Base-by-base conservation (phyloP, 2,329 filamentous ascomycete species). In the Alternaria incomplexa region DNA sequence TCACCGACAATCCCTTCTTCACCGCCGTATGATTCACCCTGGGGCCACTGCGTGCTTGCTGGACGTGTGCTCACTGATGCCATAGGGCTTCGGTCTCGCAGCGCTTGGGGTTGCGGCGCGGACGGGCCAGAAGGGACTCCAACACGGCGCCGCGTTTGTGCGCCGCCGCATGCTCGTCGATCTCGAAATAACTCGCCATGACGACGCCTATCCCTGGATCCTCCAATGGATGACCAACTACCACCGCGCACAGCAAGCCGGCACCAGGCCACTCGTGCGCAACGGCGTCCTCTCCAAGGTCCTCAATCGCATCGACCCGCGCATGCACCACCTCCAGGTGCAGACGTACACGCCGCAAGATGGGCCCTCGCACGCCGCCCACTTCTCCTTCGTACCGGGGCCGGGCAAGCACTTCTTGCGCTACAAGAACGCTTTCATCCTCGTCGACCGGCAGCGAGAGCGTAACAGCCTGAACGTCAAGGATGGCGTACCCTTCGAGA, bases 141-240 rank as follows among this genome's bases (percentile, higher is more conserved):
- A 94, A 63, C 85, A 89, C 72, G 89, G 89, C 58, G 89, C 90
- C n/a, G 87, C 87, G 46, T 85, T 96, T 60, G 82, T 97, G 62
- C 91, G 93, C 53, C 90, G 91, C 56, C 92, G 95, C 52, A 89
- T 99, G 82, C 89, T 99, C 28, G 93, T 98, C 73, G 93, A 97
- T 74, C 89, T 99, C 73, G 96, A 99, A 81, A 97, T 99, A 80
- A 95, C 92, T 79, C 92, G 93, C 77, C 92, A 95, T 73, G 96
- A 99, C 81, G 89, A 93, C 47, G 94, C 95, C 2, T 99, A 98
- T 78, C 90, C 90, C 44, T 98, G 94, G 95, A 89, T 99, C 45
- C 86, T 99, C 10, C 90, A 94, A 68, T 99, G 96, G 94, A 91
- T 99, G 79, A 94, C 93, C 7, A 87, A 93, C 59, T 93, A 93